phyloP scores from a whole-genome alignment of 2,329 filamentous ascomycete genomes.

The Claviceps maximensis region DNA sequence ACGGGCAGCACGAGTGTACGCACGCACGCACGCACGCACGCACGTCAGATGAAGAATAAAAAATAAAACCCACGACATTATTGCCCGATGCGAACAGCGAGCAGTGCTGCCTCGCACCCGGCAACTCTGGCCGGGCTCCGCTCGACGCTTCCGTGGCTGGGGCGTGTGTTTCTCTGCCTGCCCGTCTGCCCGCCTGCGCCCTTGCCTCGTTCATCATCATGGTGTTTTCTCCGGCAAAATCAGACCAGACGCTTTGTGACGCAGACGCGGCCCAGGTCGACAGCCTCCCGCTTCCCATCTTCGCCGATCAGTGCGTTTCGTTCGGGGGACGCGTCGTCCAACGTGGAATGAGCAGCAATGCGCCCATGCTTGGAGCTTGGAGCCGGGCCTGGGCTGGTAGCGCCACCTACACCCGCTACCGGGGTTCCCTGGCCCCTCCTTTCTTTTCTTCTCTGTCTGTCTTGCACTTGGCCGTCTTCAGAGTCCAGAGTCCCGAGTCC shows the following conservation, averaged over 20 bases:
- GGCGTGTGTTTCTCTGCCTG: background rate
- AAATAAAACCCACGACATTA: background rate
- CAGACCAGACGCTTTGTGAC: too few relatives aligned
- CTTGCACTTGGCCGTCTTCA: background rate
- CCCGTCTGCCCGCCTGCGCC: background rate
- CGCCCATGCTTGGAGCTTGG: background rate
- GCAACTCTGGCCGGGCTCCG: background rate
- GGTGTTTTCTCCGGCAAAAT: background rate
- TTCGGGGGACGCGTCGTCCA: background rate
- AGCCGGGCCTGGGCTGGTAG: background rate
- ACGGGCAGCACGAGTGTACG: too few relatives aligned
- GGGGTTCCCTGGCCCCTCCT: constrained; percentile 1
- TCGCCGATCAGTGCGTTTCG: background rate
- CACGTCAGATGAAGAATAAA: background rate
- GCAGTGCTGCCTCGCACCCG: background rate
- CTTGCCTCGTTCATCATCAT: background rate
- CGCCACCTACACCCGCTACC: background rate
- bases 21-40: too few relatives aligned
- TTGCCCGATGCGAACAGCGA: background rate
- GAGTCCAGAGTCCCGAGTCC: too few relatives aligned
- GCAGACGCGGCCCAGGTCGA: too few relatives aligned
- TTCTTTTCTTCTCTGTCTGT: background rate
- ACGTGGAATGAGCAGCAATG: background rate
- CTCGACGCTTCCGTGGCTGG: background rate
- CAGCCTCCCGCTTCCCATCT: background rate